A percentile compares a stretch with the other conserved stretches of the same genome.
These are phyloP conservation scores for Chlamydomonas asymmetrica DNA, from an alignment of 139 green algal genomes.

Conservation along the genomic window DNA sequence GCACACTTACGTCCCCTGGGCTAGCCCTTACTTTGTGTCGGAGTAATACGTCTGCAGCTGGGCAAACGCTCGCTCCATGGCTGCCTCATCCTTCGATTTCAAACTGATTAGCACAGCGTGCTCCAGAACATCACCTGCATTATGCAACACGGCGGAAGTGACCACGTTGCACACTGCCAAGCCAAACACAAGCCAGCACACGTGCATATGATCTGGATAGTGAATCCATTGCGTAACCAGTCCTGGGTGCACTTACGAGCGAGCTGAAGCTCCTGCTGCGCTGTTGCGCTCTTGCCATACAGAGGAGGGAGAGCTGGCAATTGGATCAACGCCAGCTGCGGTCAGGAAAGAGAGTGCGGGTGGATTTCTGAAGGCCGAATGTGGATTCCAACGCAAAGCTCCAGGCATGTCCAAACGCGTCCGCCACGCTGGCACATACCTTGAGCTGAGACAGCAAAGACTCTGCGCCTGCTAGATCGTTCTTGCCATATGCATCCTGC, in stretches of 20 bases:
- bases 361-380: background rate
- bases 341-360: background rate
- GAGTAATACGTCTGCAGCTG: slow-evolving; percentile 91
- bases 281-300: slow-evolving; percentile 58
- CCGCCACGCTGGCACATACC: slow-evolving; percentile 31
- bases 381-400: background rate
- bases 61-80: slow-evolving; percentile 87
- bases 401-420: background rate
- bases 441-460: slow-evolving; percentile 54
- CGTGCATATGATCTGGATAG: background rate
- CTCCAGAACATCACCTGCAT: slow-evolving; percentile 85
- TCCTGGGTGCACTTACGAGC: slow-evolving; percentile 57
- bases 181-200: background rate
- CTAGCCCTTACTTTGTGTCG: slow-evolving; percentile 68
- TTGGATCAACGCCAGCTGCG: slow-evolving; percentile 80
- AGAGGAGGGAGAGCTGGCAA: slow-evolving; percentile 74
- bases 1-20: background rate
- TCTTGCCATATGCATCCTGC: slow-evolving; percentile 53
- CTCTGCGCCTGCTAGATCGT: slow-evolving; percentile 48
- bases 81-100: slow-evolving; percentile 72
- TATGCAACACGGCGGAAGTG: background rate
- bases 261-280: slow-evolving; percentile 75
- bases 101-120: slow-evolving; percentile 83
- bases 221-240: background rate
- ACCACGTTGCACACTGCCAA: background rate